These are phyloP conservation scores for Trichoderma erinaceum DNA, from an alignment of 495 filamentous ascomycete species.

Conservation along the genomic window DNA sequence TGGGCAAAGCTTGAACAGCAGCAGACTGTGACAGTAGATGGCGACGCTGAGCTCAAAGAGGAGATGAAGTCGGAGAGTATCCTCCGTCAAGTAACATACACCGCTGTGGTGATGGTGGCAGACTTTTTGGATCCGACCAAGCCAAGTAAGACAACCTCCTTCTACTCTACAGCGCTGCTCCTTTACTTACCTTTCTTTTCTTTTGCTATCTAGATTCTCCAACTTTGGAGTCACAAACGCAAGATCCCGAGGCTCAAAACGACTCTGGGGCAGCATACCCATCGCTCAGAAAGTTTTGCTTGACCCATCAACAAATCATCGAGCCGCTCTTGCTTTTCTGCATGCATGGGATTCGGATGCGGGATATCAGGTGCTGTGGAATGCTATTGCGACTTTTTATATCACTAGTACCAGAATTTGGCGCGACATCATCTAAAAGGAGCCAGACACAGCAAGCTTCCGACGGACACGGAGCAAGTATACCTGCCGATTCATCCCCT, in stretches of 20 bases:
- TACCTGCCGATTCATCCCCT: slow-evolving; percentile 31
- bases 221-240: neutral
- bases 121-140: slow-evolving; percentile 73
- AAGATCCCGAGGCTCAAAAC: neutral
- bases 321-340: slow-evolving; percentile 87
- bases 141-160: slow-evolving; percentile 37
- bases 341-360: slow-evolving; percentile 83
- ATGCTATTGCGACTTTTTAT: slow-evolving; percentile 79
- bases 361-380: slow-evolving; percentile 80
- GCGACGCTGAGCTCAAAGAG: slow-evolving; percentile 62
- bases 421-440: neutral
- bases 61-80: slow-evolving; percentile 99
- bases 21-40: slow-evolving; percentile 47
- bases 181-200: slow-evolving; percentile 17
- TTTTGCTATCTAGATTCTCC: slow-evolving; percentile 6
- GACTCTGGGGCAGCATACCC: slow-evolving; percentile 30
- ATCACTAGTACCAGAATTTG: slow-evolving; percentile 75
- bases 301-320: slow-evolving; percentile 69
- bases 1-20: slow-evolving; percentile 68
- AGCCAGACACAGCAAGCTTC: neutral
- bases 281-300: slow-evolving; percentile 69
- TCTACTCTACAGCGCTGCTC: neutral
- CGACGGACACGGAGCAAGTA: neutral
- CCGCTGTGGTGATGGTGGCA: slow-evolving; percentile 83
- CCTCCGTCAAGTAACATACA: slow-evolving; percentile 84